Evolutionary conservation across 768 basidiomycete species (phyloP), one percentile per base, ranked within the genome.

Genomic region (Lentinus brumalis): DNA sequence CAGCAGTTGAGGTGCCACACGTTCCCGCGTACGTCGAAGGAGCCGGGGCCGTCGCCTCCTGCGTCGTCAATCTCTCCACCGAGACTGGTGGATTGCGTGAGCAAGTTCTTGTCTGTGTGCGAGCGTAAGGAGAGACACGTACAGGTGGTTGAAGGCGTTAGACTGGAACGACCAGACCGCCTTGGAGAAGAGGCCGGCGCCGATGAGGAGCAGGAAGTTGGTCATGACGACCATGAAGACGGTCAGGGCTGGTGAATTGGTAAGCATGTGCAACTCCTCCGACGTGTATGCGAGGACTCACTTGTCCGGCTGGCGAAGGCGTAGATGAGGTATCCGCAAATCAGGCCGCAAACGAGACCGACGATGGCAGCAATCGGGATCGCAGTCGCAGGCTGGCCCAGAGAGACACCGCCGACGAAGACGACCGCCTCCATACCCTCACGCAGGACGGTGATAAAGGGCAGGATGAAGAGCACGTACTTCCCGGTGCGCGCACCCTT

Each of bases 351-450:
- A 55, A 95, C 70, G 59, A 98, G 76, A 30, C 96, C 96, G 39
- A 88, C 85, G 59, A 98, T 89, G 50, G 94, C 85, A 7, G 96
- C 90, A 45, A 98, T 88, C 0, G 96, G 96, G 66, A 97, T 96
- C 6, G 95, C 83, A 1, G 81, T 84, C 2, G 92, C 96, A 5
- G 86, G 78, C 68, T 92, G 83, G 35, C 88, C 89, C 53, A 98
- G 87, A 4, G 95, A 88, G 38, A 98, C 94, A 53, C 95, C 94
- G 4, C 95, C 92, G 39, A 97, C 94, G 70, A 98, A 97, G 61
- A 98, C 81, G 59, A 97, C 89, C 0, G 91, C 94, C 73, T 98
- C 96, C 62, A 98, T 79, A 50, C 87, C 96, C 79, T 98, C 96
- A 62, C 96, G 87, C 38, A 98, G 78, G 49, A 99, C 93, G 10